Base-by-base conservation (phyloP, 1,284 basidiomycete species). In the Cerrena zonata region DNA sequence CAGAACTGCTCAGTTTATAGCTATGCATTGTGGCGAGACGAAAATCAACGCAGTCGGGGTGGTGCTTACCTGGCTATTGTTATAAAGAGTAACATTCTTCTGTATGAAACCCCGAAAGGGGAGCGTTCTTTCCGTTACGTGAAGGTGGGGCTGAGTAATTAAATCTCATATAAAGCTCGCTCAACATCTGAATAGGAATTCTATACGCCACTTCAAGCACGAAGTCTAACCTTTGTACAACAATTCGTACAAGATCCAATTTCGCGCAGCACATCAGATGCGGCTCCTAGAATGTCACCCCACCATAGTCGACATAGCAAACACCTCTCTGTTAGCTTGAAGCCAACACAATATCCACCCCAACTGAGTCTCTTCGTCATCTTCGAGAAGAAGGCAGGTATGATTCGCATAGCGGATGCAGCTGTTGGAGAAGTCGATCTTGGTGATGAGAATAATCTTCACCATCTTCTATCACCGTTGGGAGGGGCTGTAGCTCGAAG, bases 311-410 rank as follows among this genome's bases (percentile, higher is more conserved):
- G 60, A 18, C 63, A 62, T 50, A 23, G 56, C 18, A 64, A 64
- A 21, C 56, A 60, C 25, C 54, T 58, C 39, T 66, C 65, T 12
- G 49, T 71, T 59, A 57, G 58, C 37, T 50, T 53, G 2, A 3
- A n/a, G 66, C 68, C 30, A 43, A 30, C 50, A 57, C 77, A 43
- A 44, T 49, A 49, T 25, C 48, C 48, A 22, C 48, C 39, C 2
- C 87, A 89, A 56, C 78, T 86, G 58, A 80, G 79, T 56, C 70
- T 91, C 11, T 90, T 90, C 58, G 80, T 89, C 50, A 70, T 83
- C 23, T 91, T 91, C 61, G 89, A 90, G 63, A 91, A 91, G 69
- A 90, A 86, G 60, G 86, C 87, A 1, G 79, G 82, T 21, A 72
- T 87, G 65, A 89, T 91, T 58, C 83, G 88, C 24, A 65, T 91